Evolutionary conservation across 2,329 filamentous ascomycete genomes (phyloP).

Genomic region (Penicillium paneum): DNA sequence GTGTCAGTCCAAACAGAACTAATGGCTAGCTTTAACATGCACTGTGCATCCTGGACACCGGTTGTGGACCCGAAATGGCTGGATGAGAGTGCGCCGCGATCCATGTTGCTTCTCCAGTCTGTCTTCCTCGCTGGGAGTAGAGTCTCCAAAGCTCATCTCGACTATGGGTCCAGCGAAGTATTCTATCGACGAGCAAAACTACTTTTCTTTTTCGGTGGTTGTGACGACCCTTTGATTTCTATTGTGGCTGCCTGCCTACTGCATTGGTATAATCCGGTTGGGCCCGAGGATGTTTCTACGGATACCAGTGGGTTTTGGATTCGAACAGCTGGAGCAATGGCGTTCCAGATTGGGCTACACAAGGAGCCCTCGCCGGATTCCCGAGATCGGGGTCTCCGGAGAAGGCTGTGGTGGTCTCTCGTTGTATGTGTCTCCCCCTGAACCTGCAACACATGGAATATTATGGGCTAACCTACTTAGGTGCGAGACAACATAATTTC

Average conservation of each 20-base stretch:
- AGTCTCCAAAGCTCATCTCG: constrained; percentile 32
- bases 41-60: constrained; percentile 44
- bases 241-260: constrained; percentile 40
- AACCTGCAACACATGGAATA: not conserved
- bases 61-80: constrained; percentile 43
- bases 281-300: constrained; percentile 40
- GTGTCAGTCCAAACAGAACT: constrained; percentile 34
- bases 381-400: constrained; percentile 37
- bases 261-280: constrained; percentile 46
- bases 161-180: constrained; percentile 31
- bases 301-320: constrained; percentile 46
- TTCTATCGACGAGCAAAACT: constrained; percentile 34
- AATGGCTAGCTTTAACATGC: constrained; percentile 41
- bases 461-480: constrained; percentile 15
- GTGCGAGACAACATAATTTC: constrained; percentile 43
- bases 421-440: constrained; percentile 30
- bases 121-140: constrained; percentile 44
- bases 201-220: constrained; percentile 34
- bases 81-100: constrained; percentile 30
- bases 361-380: constrained; percentile 37
- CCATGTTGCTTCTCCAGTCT: constrained; percentile 31
- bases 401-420: constrained; percentile 47
- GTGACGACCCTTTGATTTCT: constrained; percentile 40
- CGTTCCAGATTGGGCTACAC: constrained; percentile 45
- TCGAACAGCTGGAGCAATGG: constrained; percentile 41